Percentiles rank a stretch among this genome's conserved stretches.
Evolutionary conservation across 495 filamentous ascomycete species (phyloP).

Genomic region (Pyronema omphalodes): DNA sequence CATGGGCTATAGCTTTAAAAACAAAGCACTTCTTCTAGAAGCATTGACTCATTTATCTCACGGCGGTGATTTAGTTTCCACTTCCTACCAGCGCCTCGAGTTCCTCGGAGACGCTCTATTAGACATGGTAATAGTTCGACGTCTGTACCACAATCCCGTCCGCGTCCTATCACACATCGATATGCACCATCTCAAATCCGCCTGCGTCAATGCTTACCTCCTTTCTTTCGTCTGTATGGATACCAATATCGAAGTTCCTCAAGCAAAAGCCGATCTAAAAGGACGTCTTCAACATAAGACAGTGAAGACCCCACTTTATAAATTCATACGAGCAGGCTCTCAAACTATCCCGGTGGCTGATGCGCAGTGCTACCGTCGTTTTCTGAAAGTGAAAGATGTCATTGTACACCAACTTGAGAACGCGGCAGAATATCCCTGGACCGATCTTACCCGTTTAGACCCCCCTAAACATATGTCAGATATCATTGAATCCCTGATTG

Average conservation of each 20-base stretch:
- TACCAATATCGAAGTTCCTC: conserved; percentile 12
- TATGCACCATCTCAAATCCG: conserved; percentile 60
- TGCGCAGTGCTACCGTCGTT: conserved; percentile 29
- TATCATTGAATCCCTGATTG: conserved; percentile 61
- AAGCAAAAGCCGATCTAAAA: conserved; percentile 8
- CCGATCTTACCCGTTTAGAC: conserved; percentile 41
- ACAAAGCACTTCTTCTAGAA: conserved; percentile 56
- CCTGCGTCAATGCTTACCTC: conserved; percentile 67
- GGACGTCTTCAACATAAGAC: conserved; percentile 7
- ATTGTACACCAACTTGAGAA: conserved; percentile 34
- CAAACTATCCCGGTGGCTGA: conserved; percentile 29
- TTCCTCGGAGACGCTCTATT: conserved; percentile 80
- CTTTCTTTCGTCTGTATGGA: conserved; percentile 67
- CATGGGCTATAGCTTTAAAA: conserved; percentile 52
- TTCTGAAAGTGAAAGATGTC: conserved; percentile 30
- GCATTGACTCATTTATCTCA: conserved; percentile 73
- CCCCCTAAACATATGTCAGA: conserved; percentile 69
- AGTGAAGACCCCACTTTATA: conserved; percentile 37
- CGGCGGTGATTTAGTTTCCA: conserved; percentile 29
- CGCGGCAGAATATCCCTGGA: conserved; percentile 53
- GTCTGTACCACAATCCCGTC: conserved; percentile 30
- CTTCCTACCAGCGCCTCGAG: conserved; percentile 73
- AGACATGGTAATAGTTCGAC: conserved; percentile 51
- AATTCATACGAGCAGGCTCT: conserved; percentile 45
- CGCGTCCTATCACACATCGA: conserved; percentile 36